phyloP scores from a whole-genome alignment of 352 stramenopile species.

The Phytophthora fragariaefolia region DNA sequence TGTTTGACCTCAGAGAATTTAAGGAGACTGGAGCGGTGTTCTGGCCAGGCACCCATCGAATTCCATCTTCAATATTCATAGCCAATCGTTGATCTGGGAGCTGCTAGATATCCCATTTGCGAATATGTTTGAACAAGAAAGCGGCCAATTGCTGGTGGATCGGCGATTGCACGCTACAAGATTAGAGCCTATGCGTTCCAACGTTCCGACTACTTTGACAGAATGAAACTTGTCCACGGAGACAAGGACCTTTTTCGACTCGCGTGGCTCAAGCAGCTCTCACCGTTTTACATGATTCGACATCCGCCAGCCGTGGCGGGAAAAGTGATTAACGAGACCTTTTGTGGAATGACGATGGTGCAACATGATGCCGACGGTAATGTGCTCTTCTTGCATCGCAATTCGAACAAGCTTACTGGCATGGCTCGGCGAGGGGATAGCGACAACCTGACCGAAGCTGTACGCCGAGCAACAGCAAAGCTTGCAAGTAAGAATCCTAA shows the following conservation, averaged over 20 bases:
- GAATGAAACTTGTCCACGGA: constrained; percentile 47
- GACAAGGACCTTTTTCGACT: constrained; percentile 67
- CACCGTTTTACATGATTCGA: constrained; percentile 50
- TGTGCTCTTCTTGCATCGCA: constrained; percentile 58
- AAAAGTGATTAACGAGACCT: constrained; percentile 36
- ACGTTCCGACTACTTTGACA: constrained; percentile 29
- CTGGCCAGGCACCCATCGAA: constrained; percentile 62
- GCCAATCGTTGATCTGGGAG: constrained; percentile 54
- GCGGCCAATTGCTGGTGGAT: constrained; percentile 58
- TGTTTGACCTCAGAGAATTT: constrained; percentile 49
- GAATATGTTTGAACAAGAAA: constrained; percentile 73
- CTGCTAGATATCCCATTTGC: constrained; percentile 48
- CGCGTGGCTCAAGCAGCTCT: constrained; percentile 52
- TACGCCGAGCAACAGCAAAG: constrained; percentile 21
- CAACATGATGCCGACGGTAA: constrained; percentile 42
- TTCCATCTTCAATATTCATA: constrained; percentile 68
- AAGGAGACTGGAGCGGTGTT: constrained; percentile 54
- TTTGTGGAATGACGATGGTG: constrained; percentile 59
- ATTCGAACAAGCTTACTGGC: constrained; percentile 45
- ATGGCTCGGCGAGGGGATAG: not conserved
- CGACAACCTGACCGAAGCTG: constrained; percentile 19
- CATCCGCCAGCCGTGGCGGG: constrained; percentile 44
- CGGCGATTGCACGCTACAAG: constrained; percentile 27
- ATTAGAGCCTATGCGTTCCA: constrained; percentile 43
- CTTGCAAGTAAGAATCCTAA: constrained; percentile 14